Evolutionary conservation across 495 filamentous ascomycete species (phyloP), one percentile per base, ranked within the genome.

Genomic region (Glarea lozoyensis): DNA sequence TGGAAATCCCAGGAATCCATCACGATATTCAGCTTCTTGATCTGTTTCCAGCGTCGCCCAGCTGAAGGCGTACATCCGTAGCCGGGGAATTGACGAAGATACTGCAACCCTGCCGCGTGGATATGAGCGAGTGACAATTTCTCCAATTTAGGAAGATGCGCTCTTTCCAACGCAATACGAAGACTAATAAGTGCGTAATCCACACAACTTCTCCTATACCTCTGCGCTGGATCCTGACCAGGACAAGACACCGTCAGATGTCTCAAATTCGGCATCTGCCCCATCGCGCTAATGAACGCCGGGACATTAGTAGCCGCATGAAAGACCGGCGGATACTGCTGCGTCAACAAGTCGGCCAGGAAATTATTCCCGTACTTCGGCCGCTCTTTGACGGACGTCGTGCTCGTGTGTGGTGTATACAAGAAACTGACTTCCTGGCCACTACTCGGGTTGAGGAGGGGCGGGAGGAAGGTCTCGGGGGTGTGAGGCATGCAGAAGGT

Each of bases 181-280:
- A 88, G 60, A 46, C 79, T 85, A 49, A 88, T 85, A 25, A 89
- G 72, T 2, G 85, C 85, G 57, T 88, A 89, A 64, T 89, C 86
- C 18, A 89, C 82, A 22, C 77, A 75, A 59, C 75, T 77, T 37
- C 85, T 75, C 11, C 86, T 72, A 50, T 85, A 82, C 13, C 81
- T 68, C 54, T 84, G 75, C 16, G 68, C 61, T 16, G 75, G 64
- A 29, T 76, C 67, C 60, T 86, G 80, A 17, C 74, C 80, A n/a
- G 79, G 82, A 40, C 80, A 86, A 37, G 70, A 76, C 53, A 92
- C 70, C 39, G 72, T 75, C 39, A 88, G 66, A 55, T 86, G 82
- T 29, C 71, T 66, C 49, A 92, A 67, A 52, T 74, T 75, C 22
- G 72, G 62, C 45, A 88, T 59, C 29, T 72, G 58, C 13, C 70